Evolutionary conservation across 169 alveolate genomes (phyloP).

Genomic region (Plasmodium knowlesi): DNA sequence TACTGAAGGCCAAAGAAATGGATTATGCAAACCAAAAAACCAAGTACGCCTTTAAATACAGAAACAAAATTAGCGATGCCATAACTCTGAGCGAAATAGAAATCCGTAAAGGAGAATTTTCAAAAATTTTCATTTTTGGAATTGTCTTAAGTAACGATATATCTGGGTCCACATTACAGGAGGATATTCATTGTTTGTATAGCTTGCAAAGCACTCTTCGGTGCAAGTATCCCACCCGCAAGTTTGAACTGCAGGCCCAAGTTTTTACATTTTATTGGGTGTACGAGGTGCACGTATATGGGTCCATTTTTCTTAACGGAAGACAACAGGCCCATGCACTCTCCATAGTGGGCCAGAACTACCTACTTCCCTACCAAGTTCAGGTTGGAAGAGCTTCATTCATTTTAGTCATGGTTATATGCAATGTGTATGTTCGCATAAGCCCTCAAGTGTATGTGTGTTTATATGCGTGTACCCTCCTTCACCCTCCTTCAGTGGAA

Average conservation of each 20-base stretch:
- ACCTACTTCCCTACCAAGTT: constrained; percentile 20
- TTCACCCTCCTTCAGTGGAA: constrained; percentile 6
- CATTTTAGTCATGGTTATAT: neutral
- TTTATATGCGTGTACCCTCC: neutral
- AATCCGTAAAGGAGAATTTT: constrained; percentile 22
- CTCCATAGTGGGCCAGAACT: neutral
- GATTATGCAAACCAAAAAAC: neutral
- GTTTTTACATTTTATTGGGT: constrained; percentile 65
- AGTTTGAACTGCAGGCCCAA: constrained; percentile 14
- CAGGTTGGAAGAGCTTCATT: neutral
- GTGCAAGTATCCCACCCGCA: constrained; percentile 16
- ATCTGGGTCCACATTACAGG: constrained; percentile 18
- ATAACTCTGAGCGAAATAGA: constrained; percentile 58
- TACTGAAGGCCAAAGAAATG: constrained; percentile 38
- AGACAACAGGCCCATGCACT: constrained; percentile 6
- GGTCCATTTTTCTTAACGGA: constrained; percentile 39
- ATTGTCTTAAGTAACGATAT: constrained; percentile 46
- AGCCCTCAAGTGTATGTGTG: neutral
- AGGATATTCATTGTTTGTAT: constrained; percentile 20
- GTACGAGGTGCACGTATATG: constrained; percentile 60
- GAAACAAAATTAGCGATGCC: constrained; percentile 69
- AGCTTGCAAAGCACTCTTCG: constrained; percentile 18
- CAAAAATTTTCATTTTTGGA: constrained; percentile 32
- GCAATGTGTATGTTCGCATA: neutral
- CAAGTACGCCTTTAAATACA: constrained; percentile 28